Evolutionary conservation across 495 filamentous ascomycete genomes (phyloP).

Genomic region (Hyaloscypha variabilis): DNA sequence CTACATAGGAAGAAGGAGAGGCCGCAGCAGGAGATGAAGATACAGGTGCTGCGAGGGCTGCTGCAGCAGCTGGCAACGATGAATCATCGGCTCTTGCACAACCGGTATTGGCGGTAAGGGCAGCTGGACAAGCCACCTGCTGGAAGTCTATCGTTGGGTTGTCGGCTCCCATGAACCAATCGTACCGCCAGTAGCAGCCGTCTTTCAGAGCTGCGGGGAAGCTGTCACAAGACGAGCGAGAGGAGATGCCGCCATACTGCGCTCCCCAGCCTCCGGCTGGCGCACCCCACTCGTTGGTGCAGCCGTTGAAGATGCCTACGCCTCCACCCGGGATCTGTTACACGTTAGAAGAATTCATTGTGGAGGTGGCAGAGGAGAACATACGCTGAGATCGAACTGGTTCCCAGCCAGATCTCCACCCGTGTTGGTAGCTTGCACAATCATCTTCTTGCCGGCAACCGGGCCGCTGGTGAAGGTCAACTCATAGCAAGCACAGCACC

Average conservation of each 20-base stretch:
- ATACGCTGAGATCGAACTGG: constrained; percentile 41
- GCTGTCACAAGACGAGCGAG: constrained; percentile 50
- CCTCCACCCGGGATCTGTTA: constrained; percentile 65
- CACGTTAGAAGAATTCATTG: constrained; percentile 1
- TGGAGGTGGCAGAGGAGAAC: constrained; percentile 9
- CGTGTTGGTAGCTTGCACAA: constrained; percentile 69
- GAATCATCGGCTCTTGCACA: constrained; percentile 34
- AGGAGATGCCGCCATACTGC: constrained; percentile 62
- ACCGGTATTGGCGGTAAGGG: constrained; percentile 55
- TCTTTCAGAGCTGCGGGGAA: constrained; percentile 59
- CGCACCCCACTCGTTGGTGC: constrained; percentile 62
- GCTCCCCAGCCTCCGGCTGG: constrained; percentile 61
- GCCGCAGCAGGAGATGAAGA: background rate
- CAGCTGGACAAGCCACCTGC: constrained; percentile 56
- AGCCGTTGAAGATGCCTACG: constrained; percentile 65
- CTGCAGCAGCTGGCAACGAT: background rate
- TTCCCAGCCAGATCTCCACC: constrained; percentile 43
- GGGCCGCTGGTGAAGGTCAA: constrained; percentile 63
- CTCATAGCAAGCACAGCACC: constrained; percentile 73
- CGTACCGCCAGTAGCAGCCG: constrained; percentile 72
- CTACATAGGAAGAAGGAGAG: too few species aligned
- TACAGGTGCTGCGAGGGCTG: background rate
- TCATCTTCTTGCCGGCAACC: constrained; percentile 61
- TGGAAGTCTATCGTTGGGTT: constrained; percentile 61
- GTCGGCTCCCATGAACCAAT: constrained; percentile 65